A percentile compares a stretch with the other conserved stretches of the same genome.
Evolutionary conservation across 2,329 filamentous ascomycete genomes (phyloP).

Genomic region (Diaporthe sp.): DNA sequence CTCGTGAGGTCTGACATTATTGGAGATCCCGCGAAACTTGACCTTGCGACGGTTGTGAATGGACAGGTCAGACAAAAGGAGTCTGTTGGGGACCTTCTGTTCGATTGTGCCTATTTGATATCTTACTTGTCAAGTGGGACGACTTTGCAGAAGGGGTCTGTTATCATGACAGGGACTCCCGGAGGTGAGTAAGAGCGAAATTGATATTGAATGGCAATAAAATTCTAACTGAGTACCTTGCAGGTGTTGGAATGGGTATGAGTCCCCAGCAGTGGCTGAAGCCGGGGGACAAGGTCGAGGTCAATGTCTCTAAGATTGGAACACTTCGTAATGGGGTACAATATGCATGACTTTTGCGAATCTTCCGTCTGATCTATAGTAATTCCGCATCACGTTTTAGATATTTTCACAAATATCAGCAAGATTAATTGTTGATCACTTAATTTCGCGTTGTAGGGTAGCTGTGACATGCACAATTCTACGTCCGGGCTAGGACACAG

Average conservation of each 20-base stretch:
- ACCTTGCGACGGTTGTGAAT: slow-evolving; percentile 60
- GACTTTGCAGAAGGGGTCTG: slow-evolving; percentile 55
- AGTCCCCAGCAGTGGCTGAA: slow-evolving; percentile 53
- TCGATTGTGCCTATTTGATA: slow-evolving; percentile 54
- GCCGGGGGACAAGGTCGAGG: slow-evolving; percentile 55
- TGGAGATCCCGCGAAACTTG: slow-evolving; percentile 56
- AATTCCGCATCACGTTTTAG: not conserved
- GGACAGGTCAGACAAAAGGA: slow-evolving; percentile 60
- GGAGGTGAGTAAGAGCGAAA: slow-evolving; percentile 46
- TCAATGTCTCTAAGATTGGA: slow-evolving; percentile 54
- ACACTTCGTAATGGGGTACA: slow-evolving; percentile 55
- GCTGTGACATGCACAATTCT: no score
- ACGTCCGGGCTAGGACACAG: no score
- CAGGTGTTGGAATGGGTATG: slow-evolving; percentile 58
- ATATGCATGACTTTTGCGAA: slow-evolving; percentile 37
- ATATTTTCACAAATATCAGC: not conserved
- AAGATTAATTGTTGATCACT: not conserved
- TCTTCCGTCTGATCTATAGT: not conserved
- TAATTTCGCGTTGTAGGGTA: not conserved
- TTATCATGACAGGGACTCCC: slow-evolving; percentile 62
- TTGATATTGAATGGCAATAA: no score
- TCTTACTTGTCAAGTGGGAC: slow-evolving; percentile 56
- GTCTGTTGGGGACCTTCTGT: slow-evolving; percentile 57
- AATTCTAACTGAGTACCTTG: not conserved
- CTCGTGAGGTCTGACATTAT: slow-evolving; percentile 59